These are phyloP conservation scores for Chenopodium formosanum DNA, from an alignment of 148 eudicot genomes.

Conservation along the genomic window DNA sequence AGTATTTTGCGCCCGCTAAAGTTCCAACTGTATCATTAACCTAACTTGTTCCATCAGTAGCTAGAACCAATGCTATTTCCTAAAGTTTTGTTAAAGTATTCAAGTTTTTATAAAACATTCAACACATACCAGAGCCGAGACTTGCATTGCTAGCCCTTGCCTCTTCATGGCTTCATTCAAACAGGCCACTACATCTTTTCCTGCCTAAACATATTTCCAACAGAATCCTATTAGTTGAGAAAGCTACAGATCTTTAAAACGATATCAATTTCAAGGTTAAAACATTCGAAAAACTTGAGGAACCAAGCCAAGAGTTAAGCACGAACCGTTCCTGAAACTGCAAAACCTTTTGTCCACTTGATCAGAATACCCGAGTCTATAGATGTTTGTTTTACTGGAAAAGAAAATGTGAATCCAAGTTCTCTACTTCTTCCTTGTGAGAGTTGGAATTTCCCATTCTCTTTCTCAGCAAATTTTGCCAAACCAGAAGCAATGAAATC, in stretches of 20 bases:
- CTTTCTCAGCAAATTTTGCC: conserved; percentile 53
- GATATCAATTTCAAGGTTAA: neutral
- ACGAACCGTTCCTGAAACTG: conserved; percentile 68
- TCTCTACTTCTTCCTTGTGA: conserved; percentile 55
- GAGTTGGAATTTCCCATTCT: conserved; percentile 45
- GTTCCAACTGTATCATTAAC: conserved; percentile 76
- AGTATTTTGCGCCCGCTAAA: conserved; percentile 69
- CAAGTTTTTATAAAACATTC: neutral
- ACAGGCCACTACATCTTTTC: conserved; percentile 71
- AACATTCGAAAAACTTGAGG: neutral
- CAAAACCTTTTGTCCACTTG: conserved; percentile 87
- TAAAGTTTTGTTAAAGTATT: neutral
- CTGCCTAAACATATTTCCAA: conserved; percentile 39
- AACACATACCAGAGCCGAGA: conserved; percentile 65
- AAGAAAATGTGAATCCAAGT: conserved; percentile 80
- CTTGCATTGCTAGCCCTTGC: conserved; percentile 59
- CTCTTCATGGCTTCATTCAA: conserved; percentile 69
- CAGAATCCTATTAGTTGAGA: neutral
- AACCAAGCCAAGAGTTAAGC: neutral
- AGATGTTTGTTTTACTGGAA: conserved; percentile 77
- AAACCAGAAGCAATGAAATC: conserved; percentile 71
- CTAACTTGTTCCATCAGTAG: conserved; percentile 33
- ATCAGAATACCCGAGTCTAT: conserved; percentile 70
- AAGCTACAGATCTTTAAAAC: neutral
- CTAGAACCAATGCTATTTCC: neutral